phyloP scores from a whole-genome alignment of 2,329 filamentous ascomycete species.

The Pseudogymnoascus sp. region DNA sequence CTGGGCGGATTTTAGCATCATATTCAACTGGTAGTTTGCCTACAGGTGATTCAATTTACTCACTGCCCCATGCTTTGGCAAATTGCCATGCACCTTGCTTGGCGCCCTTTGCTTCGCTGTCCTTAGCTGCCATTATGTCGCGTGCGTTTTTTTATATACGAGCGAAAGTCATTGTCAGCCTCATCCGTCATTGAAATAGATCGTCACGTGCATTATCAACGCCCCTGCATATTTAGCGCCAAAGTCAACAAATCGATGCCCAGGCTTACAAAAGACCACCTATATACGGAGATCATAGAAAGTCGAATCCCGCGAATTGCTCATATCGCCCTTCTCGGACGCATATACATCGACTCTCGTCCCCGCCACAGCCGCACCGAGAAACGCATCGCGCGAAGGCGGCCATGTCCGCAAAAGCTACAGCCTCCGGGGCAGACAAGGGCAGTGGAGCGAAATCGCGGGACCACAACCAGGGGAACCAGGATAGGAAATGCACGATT shows the following conservation, averaged over 20 bases:
- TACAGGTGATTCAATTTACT: slow-evolving; percentile 20
- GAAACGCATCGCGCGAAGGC: not conserved
- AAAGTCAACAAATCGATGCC: slow-evolving; percentile 7
- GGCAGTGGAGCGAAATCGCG: slow-evolving; percentile 31
- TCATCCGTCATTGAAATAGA: slow-evolving; percentile 7
- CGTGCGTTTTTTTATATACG: slow-evolving; percentile 7
- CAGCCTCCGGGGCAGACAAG: slow-evolving; percentile 36
- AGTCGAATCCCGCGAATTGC: slow-evolving; percentile 9
- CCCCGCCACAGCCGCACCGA: not conserved
- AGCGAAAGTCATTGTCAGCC: not conserved
- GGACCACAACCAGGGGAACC: slow-evolving; percentile 49
- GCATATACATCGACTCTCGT: not conserved
- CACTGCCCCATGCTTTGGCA: slow-evolving; percentile 44
- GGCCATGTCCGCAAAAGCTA: slow-evolving; percentile 23
- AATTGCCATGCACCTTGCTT: slow-evolving; percentile 36
- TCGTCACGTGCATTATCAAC: slow-evolving; percentile 1
- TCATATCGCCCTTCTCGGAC: not conserved
- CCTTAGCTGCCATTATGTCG: slow-evolving; percentile 20
- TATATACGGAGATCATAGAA: slow-evolving; percentile 5
- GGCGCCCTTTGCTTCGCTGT: slow-evolving; percentile 21
- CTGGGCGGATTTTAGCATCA: slow-evolving; percentile 31
- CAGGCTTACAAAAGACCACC: slow-evolving; percentile 7
- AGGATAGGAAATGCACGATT: slow-evolving; percentile 65
- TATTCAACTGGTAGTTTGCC: not conserved
- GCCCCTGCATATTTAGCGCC: slow-evolving; percentile 7